Conservation (phyloP, 495 filamentous ascomycete species). For the Aspergillus taichungensis region DNA sequence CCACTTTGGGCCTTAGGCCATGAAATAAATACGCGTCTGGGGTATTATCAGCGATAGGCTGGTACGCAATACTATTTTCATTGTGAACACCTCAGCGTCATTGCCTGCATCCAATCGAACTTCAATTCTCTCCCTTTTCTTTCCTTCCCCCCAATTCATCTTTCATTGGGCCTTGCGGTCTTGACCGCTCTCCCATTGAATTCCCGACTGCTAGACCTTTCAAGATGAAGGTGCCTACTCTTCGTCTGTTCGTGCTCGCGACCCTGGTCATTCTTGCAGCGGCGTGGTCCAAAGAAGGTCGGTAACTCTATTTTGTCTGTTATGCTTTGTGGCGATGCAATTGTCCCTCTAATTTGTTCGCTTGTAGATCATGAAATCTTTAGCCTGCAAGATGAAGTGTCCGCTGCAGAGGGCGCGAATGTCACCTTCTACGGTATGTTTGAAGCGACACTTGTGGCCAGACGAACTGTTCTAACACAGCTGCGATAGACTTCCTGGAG, state of each 20-base stretch:
- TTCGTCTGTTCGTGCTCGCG: constrained; percentile 26
- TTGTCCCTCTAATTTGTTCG: constrained; percentile 3
- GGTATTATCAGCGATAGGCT: too few relatives aligned
- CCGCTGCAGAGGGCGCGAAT: constrained; percentile 62
- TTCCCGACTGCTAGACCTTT: not conserved
- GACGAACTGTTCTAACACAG: not conserved
- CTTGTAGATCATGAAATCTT: constrained; percentile 91
- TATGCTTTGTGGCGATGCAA: not conserved
- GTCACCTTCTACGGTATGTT: constrained; percentile 77
- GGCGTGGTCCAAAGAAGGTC: constrained; percentile 82
- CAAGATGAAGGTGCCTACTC: constrained; percentile 30
- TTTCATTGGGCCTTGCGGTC: constrained; percentile 13
- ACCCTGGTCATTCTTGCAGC: constrained; percentile 50
- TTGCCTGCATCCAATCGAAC: not conserved
- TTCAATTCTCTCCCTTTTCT: constrained; percentile 1
- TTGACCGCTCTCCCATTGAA: constrained; percentile 20
- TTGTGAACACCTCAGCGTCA: too few relatives aligned
- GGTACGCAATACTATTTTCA: too few relatives aligned
- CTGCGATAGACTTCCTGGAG: constrained; percentile 62
- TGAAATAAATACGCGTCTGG: too few relatives aligned
- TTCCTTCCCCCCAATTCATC: not conserved
- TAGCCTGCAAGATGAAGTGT: constrained; percentile 78
- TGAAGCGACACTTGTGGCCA: not conserved
- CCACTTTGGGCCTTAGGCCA: too few relatives aligned
- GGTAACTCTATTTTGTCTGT: constrained; percentile 12